phyloP scores from a whole-genome alignment of 2,329 filamentous ascomycete genomes.

The Colletotrichum incanum region DNA sequence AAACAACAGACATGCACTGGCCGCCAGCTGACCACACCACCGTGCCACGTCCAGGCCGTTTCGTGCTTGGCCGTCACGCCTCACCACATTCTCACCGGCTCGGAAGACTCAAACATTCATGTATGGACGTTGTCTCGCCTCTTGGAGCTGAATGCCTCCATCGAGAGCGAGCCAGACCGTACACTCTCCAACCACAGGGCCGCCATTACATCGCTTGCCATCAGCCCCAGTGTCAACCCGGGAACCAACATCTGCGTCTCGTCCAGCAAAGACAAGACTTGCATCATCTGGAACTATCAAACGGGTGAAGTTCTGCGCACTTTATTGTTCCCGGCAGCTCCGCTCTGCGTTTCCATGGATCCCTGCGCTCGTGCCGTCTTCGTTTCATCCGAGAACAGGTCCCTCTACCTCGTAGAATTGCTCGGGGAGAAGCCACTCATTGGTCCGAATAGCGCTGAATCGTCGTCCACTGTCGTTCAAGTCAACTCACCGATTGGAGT shows the following conservation, averaged over 20 bases:
- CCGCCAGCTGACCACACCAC: constrained; percentile 81
- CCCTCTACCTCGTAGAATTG: constrained; percentile 85
- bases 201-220: constrained; percentile 76
- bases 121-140: constrained; percentile 89
- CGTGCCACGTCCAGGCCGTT: constrained; percentile 85
- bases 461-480: constrained; percentile 72
- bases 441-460: constrained; percentile 65
- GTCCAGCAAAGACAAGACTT: constrained; percentile 87
- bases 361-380: constrained; percentile 88
- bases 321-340: constrained; percentile 82
- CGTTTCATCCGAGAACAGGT: constrained; percentile 84
- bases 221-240: constrained; percentile 76
- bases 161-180: constrained; percentile 78
- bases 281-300: constrained; percentile 93
- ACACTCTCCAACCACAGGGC: constrained; percentile 85
- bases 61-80: constrained; percentile 82
- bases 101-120: constrained; percentile 90
- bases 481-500: constrained; percentile 69
- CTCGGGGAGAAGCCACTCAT: constrained; percentile 71
- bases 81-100: constrained; percentile 83
- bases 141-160: constrained; percentile 71
- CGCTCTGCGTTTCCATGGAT: constrained; percentile 83
- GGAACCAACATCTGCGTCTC: constrained; percentile 89
- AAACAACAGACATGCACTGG: constrained; percentile 77
- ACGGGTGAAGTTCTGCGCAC: constrained; percentile 85